A percentile compares a stretch with the other conserved stretches of the same genome.
Evolutionary conservation across 106 monocot genomes (phyloP).

Genomic region (Dendrobium catenatum): DNA sequence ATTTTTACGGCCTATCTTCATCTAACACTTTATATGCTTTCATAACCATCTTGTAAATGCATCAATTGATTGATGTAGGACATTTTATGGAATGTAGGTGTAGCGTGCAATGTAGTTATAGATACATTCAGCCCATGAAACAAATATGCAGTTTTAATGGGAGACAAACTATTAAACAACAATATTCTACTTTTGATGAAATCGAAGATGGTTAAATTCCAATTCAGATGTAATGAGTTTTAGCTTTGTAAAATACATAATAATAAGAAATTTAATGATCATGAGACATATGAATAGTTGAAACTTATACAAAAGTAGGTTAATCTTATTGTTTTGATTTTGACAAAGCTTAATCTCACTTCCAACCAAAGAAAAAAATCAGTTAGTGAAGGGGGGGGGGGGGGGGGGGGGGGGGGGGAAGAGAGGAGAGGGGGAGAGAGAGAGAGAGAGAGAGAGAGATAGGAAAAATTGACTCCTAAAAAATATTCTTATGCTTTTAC

Average conservation of each 20-base stretch:
- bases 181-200: not conserved
- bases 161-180: not conserved
- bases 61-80: not conserved
- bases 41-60: not conserved
- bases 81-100: not conserved
- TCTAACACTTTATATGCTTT: not conserved
- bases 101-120: not conserved
- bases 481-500: not conserved
- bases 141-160: not conserved
- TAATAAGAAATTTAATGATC: not conserved
- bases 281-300: not conserved
- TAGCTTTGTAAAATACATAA: not conserved
- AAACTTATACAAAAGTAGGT: not conserved
- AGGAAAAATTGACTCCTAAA: not conserved
- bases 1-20: not conserved
- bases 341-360: not conserved
- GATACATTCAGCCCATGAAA: not conserved
- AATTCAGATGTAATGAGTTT: not conserved
- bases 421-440: too few relatives aligned
- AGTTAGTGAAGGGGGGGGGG: not conserved
- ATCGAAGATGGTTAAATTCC: not conserved
- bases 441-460: too few relatives aligned
- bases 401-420: too few relatives aligned
- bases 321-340: not conserved
- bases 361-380: not conserved